Conservation (phyloP, 202 grass and related monocot species). For the Brachypodium distachyon region DNA sequence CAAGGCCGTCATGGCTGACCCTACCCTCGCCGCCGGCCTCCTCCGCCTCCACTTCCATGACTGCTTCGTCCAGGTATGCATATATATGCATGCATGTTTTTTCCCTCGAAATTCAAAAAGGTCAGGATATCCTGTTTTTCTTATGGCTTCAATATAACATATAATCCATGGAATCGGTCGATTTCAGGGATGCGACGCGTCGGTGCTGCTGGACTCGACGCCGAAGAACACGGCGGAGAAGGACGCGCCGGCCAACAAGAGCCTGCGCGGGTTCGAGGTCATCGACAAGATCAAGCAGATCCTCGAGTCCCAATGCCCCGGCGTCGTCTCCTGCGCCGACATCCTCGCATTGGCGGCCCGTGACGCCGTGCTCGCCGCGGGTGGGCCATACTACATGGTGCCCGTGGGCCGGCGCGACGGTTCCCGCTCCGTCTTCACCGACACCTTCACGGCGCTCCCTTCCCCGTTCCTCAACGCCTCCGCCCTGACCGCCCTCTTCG, state of each 20-base stretch:
- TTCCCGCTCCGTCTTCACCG: slow-evolving; percentile 29
- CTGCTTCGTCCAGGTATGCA: slow-evolving; percentile 80
- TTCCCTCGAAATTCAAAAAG: too few relatives aligned
- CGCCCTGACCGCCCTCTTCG: slow-evolving; percentile 42
- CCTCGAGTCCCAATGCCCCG: slow-evolving; percentile 61
- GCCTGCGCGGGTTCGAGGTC: slow-evolving; percentile 72
- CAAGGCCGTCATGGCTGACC: slow-evolving; percentile 42
- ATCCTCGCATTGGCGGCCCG: slow-evolving; percentile 60
- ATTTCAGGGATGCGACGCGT: slow-evolving; percentile 93
- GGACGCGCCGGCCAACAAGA: slow-evolving; percentile 62
- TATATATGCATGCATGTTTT: not conserved
- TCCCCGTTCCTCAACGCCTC: slow-evolving; percentile 39
- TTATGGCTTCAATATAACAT: too few relatives aligned
- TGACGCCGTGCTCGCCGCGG: slow-evolving; percentile 48
- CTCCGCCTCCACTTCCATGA: slow-evolving; percentile 91
- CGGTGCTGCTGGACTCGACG: slow-evolving; percentile 66
- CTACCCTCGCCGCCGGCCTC: slow-evolving; percentile 55
- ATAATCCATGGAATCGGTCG: too few relatives aligned
- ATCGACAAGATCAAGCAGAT: slow-evolving; percentile 60
- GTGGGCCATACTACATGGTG: slow-evolving; percentile 64
- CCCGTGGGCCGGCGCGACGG: slow-evolving; percentile 63
- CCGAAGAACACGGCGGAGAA: slow-evolving; percentile 66
- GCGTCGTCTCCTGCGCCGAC: slow-evolving; percentile 80
- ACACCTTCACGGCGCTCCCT: slow-evolving; percentile 58
- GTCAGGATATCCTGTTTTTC: too few relatives aligned